Percentiles rank a stretch among this genome's conserved stretches.
These are phyloP conservation scores for Lentinula aciculospora DNA, from an alignment of 768 basidiomycete species.

Conservation along the genomic window DNA sequence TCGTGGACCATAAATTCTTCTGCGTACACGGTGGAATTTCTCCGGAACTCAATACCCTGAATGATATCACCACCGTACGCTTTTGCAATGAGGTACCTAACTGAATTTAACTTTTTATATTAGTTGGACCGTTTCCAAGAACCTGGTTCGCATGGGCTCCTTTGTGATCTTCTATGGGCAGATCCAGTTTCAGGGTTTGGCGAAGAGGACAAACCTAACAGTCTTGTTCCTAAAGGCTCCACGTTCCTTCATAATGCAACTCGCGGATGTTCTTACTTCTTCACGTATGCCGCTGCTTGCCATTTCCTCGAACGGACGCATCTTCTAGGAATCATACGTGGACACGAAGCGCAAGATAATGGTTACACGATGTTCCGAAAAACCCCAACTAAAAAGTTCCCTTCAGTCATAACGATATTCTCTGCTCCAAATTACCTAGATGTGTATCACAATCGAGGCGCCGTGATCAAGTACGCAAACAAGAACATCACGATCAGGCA, in stretches of 20 bases:
- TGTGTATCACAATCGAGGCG: slow-evolving; percentile 94
- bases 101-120: slow-evolving; percentile 3
- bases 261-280: slow-evolving; percentile 12
- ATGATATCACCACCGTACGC: slow-evolving; percentile 63
- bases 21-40: slow-evolving; percentile 97
- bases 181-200: slow-evolving; percentile 91
- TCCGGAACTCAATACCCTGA: slow-evolving; percentile 74
- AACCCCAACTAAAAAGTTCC: slow-evolving; percentile 92
- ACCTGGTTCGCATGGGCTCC: slow-evolving; percentile 84
- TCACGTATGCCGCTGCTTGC: slow-evolving; percentile 88
- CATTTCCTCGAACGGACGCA: slow-evolving; percentile 90
- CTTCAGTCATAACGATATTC: slow-evolving; percentile 96
- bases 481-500: slow-evolving; percentile 95
- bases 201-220: slow-evolving; percentile 57
- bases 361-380: slow-evolving; percentile 96
- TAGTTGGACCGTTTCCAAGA: slow-evolving; percentile 94
- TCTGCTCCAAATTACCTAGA: slow-evolving; percentile 96
- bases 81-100: not conserved
- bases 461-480: slow-evolving; percentile 94
- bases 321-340: slow-evolving; percentile 89
- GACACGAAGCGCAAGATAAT: slow-evolving; percentile 95
- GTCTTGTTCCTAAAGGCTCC: slow-evolving; percentile 48
- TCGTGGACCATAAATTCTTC: slow-evolving; percentile 94
- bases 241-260: slow-evolving; percentile 16
- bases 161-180: slow-evolving; percentile 96